phyloP scores from a whole-genome alignment of 345 rosid genomes.

The Laguncularia racemosa region DNA sequence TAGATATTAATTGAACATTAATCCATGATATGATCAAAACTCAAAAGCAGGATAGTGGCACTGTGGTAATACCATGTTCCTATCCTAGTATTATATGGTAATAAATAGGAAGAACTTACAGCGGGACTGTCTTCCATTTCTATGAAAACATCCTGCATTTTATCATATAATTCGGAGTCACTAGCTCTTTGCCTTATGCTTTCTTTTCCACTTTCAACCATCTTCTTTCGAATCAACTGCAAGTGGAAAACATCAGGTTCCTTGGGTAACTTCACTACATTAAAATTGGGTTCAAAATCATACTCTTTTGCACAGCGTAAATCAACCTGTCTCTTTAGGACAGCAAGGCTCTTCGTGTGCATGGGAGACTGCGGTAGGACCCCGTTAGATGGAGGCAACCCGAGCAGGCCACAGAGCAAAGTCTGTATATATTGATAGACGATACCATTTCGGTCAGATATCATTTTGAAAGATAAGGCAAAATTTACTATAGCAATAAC shows the following conservation, averaged over 20 bases:
- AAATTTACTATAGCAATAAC: background rate
- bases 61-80: no score
- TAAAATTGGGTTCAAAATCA: no score
- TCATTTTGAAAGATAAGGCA: no score
- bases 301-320: no score
- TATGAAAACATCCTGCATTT: conserved; percentile 16
- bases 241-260: background rate
- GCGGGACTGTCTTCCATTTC: conserved; percentile 8
- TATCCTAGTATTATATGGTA: no score
- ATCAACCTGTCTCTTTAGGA: conserved; percentile 7
- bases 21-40: no score
- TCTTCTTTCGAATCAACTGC: conserved; percentile 14
- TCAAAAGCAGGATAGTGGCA: no score
- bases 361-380: conserved; percentile 22
- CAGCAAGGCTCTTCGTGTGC: conserved; percentile 19
- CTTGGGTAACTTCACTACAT: background rate
- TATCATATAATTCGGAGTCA: conserved; percentile 10
- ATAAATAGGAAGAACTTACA: no score
- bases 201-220: conserved; percentile 12
- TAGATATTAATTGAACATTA: no score
- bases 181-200: conserved; percentile 13
- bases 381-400: conserved; percentile 21
- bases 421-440: conserved; percentile 6
- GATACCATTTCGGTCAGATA: background rate
- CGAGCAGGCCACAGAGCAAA: conserved; percentile 16